These are phyloP conservation scores for Saccharomycopsis schoenii DNA, from an alignment of 805 yeast species.

Conservation along the genomic window DNA sequence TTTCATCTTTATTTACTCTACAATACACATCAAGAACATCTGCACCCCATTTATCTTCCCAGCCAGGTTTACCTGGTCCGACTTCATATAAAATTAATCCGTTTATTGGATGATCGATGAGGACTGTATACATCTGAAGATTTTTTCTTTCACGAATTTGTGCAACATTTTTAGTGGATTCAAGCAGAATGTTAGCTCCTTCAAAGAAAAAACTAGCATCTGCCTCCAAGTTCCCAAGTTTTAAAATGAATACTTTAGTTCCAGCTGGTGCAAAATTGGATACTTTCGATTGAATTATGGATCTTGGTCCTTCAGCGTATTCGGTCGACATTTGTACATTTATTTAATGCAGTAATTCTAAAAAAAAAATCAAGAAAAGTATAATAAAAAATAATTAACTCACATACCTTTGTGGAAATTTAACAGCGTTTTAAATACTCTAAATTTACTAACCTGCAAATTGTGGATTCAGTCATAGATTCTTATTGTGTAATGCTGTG, in stretches of 20 bases:
- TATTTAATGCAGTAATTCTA: neutral
- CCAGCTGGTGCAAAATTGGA: conserved; percentile 7
- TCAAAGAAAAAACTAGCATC: conserved; percentile 8
- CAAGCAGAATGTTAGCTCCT: conserved; percentile 2
- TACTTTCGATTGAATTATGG: neutral
- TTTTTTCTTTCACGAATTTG: neutral
- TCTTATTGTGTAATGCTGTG: no score
- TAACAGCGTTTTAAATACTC: neutral
- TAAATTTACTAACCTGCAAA: neutral
- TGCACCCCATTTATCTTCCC: conserved; percentile 10
- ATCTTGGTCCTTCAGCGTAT: conserved; percentile 4
- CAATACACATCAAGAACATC: conserved; percentile 7
- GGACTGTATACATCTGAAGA: conserved; percentile 7
- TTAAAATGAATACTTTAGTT: conserved; percentile 6
- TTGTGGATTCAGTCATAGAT: neutral
- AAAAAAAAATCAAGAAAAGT: neutral
- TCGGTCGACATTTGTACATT: conserved; percentile 2
- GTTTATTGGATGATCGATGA: conserved; percentile 10
- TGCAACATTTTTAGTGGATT: neutral
- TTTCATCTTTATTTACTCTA: conserved; percentile 6
- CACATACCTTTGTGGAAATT: neutral
- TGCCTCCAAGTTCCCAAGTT: conserved; percentile 11
- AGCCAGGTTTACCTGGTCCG: conserved; percentile 13
- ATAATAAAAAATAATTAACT: neutral
- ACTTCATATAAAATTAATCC: conserved; percentile 11